Conservation (phyloP, 1,139 yeast species). For the Kluyveromyces sp. region DNA sequence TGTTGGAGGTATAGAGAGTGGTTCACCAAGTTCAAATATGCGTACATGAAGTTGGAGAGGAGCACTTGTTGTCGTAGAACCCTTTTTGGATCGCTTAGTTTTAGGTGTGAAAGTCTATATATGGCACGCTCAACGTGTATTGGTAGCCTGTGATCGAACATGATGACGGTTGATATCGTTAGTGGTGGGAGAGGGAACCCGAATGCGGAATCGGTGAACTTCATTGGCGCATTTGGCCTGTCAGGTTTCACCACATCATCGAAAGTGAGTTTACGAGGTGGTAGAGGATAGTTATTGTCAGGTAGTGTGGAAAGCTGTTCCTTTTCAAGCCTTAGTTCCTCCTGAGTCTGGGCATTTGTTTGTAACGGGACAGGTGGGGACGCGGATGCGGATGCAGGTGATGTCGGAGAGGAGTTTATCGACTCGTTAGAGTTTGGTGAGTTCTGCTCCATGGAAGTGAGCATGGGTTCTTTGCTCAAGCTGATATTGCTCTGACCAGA, state of each 20-base stretch:
- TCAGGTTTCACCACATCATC: constrained; percentile 29
- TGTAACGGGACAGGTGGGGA: background rate
- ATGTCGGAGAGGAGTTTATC: background rate
- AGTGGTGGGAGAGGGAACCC: constrained; percentile 82
- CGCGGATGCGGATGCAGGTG: background rate
- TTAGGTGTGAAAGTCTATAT: constrained; percentile 82
- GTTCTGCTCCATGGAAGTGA: background rate
- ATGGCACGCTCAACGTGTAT: constrained; percentile 94
- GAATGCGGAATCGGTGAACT: constrained; percentile 74
- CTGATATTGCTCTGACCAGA: background rate
- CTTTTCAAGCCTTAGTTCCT: background rate
- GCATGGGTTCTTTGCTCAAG: background rate
- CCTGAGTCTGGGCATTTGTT: background rate
- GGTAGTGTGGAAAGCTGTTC: background rate
- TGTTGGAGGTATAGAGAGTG: constrained; percentile 76
- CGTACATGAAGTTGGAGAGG: constrained; percentile 93
- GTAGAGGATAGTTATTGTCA: constrained; percentile 11
- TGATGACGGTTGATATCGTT: constrained; percentile 62
- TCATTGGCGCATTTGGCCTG: constrained; percentile 60
- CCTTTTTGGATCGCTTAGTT: constrained; percentile 87
- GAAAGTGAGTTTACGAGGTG: constrained; percentile 30
- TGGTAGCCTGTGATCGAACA: constrained; percentile 82
- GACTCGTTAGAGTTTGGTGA: background rate
- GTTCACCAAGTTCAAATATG: constrained; percentile 87
- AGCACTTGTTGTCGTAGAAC: constrained; percentile 88